phyloP scores from a whole-genome alignment of 345 rosid species.

The Ceriops zippeliana region DNA sequence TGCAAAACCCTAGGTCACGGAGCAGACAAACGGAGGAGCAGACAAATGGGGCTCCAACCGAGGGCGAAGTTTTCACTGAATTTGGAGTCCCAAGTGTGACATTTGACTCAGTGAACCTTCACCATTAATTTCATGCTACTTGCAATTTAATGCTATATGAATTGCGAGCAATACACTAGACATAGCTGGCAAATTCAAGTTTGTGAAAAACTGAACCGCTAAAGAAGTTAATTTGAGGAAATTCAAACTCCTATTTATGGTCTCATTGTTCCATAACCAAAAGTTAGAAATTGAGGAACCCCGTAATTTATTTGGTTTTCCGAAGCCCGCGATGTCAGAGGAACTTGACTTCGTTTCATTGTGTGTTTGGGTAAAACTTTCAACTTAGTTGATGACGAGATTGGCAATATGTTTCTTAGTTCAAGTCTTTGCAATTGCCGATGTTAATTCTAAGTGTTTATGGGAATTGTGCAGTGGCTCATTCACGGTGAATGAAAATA shows the following conservation, averaged over 20 bases:
- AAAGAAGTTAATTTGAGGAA: background rate
- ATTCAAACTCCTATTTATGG: constrained; percentile 12
- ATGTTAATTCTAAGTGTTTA: too few relatives aligned
- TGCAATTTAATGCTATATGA: background rate
- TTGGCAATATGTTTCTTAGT: too few relatives aligned
- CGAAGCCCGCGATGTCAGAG: constrained; percentile 37
- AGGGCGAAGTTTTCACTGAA: constrained; percentile 59
- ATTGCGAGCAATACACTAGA: constrained; percentile 28
- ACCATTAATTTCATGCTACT: constrained; percentile 27
- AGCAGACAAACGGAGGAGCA: constrained; percentile 29
- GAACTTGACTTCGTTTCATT: constrained; percentile 32
- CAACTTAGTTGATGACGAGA: too few relatives aligned
- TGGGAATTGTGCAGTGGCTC: too few relatives aligned
- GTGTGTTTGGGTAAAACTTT: too few relatives aligned
- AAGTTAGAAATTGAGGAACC: constrained; percentile 43
- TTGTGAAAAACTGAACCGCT: constrained; percentile 8
- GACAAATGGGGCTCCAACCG: constrained; percentile 48
- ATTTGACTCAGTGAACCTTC: constrained; percentile 43
- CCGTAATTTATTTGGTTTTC: constrained; percentile 34
- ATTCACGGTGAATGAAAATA: too few relatives aligned
- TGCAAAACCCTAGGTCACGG: constrained; percentile 34
- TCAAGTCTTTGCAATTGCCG: too few relatives aligned
- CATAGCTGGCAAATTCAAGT: constrained; percentile 24
- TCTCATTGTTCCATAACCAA: constrained; percentile 13
- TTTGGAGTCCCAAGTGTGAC: constrained; percentile 56